Evolutionary conservation across 1,284 basidiomycete genomes (phyloP).

Genomic region (Trichosporon coremiiforme): DNA sequence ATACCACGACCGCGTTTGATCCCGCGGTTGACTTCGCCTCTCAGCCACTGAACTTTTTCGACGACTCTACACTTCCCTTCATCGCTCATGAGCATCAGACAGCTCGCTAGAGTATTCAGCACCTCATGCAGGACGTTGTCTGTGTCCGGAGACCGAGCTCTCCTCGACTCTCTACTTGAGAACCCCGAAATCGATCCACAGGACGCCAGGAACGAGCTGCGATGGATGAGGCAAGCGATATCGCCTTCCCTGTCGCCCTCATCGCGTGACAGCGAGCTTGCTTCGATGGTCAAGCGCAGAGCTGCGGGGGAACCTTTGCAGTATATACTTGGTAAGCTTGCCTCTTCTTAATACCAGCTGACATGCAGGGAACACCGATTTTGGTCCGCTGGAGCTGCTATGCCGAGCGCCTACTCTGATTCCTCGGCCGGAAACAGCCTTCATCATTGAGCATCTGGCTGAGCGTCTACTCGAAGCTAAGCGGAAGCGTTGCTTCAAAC

Average conservation of each 20-base stretch:
- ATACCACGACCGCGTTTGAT: constrained; percentile 16
- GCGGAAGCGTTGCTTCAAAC: constrained; percentile 1
- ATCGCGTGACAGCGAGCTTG: constrained; percentile 26
- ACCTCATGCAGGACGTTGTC: constrained; percentile 16
- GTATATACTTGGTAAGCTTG: constrained; percentile 73
- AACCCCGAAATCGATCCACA: constrained; percentile 46
- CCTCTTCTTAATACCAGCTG: neutral
- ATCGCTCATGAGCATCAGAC: constrained; percentile 10
- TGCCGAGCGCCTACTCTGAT: constrained; percentile 78
- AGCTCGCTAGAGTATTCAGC: neutral
- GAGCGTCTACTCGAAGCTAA: constrained; percentile 28
- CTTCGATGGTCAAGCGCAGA: constrained; percentile 53
- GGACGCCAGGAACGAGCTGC: constrained; percentile 47
- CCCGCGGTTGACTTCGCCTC: constrained; percentile 19
- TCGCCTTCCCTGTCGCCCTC: neutral
- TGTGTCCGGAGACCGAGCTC: constrained; percentile 20
- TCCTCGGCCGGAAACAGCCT: constrained; percentile 87
- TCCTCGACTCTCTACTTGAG: constrained; percentile 27
- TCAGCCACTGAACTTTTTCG: constrained; percentile 11
- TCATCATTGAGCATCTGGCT: constrained; percentile 61
- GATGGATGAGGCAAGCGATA: constrained; percentile 45
- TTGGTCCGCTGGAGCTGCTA: constrained; percentile 74
- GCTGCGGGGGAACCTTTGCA: constrained; percentile 77
- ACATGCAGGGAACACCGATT: constrained; percentile 75
- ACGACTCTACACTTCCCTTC: neutral